A percentile compares a stretch with the other conserved stretches of the same genome.
These are phyloP conservation scores for Russula griseocarnosa DNA, from an alignment of 768 basidiomycete genomes.

Conservation along the genomic window DNA sequence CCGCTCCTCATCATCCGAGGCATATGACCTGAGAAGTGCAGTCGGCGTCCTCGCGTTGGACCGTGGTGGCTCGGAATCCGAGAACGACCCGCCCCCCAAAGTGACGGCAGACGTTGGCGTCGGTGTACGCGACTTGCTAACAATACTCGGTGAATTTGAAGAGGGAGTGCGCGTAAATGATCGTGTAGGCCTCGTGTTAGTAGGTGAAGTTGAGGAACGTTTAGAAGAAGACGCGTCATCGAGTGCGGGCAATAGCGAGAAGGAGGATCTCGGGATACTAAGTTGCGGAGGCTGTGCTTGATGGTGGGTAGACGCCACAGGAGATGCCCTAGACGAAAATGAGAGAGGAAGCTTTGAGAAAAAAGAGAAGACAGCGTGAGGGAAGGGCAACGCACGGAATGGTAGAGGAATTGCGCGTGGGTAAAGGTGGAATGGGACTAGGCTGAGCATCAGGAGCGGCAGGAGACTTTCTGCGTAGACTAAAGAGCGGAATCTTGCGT, in stretches of 20 bases:
- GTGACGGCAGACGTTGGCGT: constrained; percentile 19
- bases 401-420: constrained; percentile 13
- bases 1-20: constrained; percentile 24
- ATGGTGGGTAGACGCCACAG: not conserved
- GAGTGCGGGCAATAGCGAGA: constrained; percentile 9
- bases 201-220: constrained; percentile 22
- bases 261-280: constrained; percentile 13
- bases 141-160: not conserved
- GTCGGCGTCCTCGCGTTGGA: constrained; percentile 6
- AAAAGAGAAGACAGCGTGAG: not conserved
- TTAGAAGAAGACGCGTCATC: constrained; percentile 21
- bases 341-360: too few relatives aligned
- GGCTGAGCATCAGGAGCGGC: not conserved
- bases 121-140: constrained; percentile 24
- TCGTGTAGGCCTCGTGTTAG: constrained; percentile 12
- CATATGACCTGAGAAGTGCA: constrained; percentile 16
- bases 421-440: not conserved
- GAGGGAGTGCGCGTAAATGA: constrained; percentile 15
- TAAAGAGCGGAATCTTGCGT: constrained; percentile 27
- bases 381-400: constrained; percentile 8
- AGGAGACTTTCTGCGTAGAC: constrained; percentile 26
- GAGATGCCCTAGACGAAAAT: not conserved
- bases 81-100: constrained; percentile 21
- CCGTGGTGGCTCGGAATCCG: constrained; percentile 23
- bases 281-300: constrained; percentile 8